Base-by-base conservation (phyloP, 495 filamentous ascomycete genomes). In the Hypoxylon fragiforme region DNA sequence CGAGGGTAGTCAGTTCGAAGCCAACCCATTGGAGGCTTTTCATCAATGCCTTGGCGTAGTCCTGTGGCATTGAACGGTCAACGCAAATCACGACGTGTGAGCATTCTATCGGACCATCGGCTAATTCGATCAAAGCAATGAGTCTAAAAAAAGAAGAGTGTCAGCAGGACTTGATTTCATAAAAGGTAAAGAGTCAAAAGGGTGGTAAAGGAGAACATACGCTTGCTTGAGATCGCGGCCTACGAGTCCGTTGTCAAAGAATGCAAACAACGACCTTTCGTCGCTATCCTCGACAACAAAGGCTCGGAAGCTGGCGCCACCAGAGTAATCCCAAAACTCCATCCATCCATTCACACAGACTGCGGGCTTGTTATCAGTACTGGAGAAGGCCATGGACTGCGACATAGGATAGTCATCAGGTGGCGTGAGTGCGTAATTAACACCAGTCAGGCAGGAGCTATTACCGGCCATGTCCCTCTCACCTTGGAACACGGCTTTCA, bases 401-500 rank as follows among this genome's bases (percentile, higher is more conserved):
- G 53, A 39, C 16, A 58, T 63, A 38, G 60, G 60, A 49, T 67
- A 72, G 44, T 75, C 66, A 42, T 77, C 66, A 20, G 74, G 73
- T 37, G 75, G 73, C 43, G 73, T 78, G 59, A 67, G 67, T 49
- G 63, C 54, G 63, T 71, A 42, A 5, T 37, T 66, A 72, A 72
- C 84, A 89, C 78, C 84, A 85, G 87, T 81, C 82, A 85, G 85
- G 82, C 71, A 71, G 71, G 81, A 90, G 88, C 79, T 85, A 86
- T 71, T 71, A 66, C 77, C 80, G 77, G 81, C 81, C 71, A 72
- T 63, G 73, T 84, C 84, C 88, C 85, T 81, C 89, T 95, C 91
- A 95, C 88, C 91, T 83, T 90, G 86, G 85, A 97, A 95, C 78
- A 88, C 89, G 75, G 84, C 74, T 73, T 80, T 85, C 86, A 97